These are phyloP conservation scores for Nissolia schottii DNA, from an alignment of 306 rosid species.

Conservation along the genomic window DNA sequence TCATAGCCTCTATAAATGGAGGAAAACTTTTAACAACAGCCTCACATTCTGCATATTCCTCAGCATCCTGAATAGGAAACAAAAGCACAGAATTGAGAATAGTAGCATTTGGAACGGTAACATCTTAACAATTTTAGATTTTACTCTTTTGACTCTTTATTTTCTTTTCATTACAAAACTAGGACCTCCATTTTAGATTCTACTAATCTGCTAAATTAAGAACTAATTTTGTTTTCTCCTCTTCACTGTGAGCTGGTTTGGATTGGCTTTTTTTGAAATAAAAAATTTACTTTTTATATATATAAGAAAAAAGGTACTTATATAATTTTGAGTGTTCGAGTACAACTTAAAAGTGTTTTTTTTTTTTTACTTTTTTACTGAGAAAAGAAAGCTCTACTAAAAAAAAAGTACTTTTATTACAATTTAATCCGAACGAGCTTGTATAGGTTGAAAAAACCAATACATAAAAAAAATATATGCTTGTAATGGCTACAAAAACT, in stretches of 20 bases:
- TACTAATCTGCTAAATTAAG: neutral
- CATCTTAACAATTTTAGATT: neutral
- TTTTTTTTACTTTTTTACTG: too few species aligned
- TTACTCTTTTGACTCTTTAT: neutral
- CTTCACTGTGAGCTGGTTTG: too few species aligned
- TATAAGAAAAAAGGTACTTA: too few species aligned
- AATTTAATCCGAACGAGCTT: too few species aligned
- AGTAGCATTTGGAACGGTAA: neutral
- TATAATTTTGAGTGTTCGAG: too few species aligned
- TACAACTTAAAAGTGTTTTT: too few species aligned
- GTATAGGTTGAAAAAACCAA: neutral
- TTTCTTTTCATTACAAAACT: neutral
- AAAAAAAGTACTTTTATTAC: too few species aligned
- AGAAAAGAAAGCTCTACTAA: too few species aligned
- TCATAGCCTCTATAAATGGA: slow-evolving; percentile 93
- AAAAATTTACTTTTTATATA: too few species aligned
- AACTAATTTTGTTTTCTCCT: neutral
- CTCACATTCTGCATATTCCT: slow-evolving; percentile 91
- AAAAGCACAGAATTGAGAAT: slow-evolving; percentile 2
- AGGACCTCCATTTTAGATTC: slow-evolving; percentile 6
- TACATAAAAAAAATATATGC: neutral
- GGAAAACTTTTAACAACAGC: slow-evolving; percentile 81
- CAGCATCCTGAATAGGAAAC: slow-evolving; percentile 59
- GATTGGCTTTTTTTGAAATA: too few species aligned
- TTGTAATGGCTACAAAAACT: neutral